phyloP scores from a whole-genome alignment of 75 land plant species.

The Sequoia sempervirens region DNA sequence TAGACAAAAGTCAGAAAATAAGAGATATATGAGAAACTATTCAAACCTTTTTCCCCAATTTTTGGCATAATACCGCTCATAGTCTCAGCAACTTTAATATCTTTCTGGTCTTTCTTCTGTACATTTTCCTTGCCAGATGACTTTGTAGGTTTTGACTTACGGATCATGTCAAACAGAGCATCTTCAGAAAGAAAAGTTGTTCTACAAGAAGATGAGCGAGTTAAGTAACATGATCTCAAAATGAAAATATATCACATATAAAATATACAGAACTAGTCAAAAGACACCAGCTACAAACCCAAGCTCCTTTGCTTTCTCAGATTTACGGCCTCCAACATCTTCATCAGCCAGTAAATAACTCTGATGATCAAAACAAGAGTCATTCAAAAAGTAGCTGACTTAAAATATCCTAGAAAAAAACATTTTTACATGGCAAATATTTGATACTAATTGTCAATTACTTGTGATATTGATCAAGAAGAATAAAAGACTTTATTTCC shows the following conservation, averaged over 20 bases:
- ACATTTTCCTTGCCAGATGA: slow-evolving; percentile 14
- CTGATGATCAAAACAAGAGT: slow-evolving; percentile 28
- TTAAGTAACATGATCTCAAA: slow-evolving; percentile 1
- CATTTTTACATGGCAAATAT: background rate
- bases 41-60: slow-evolving; percentile 25
- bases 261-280: background rate
- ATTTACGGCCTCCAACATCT: slow-evolving; percentile 92
- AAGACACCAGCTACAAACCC: slow-evolving; percentile 41
- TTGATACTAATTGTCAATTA: background rate
- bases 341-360: slow-evolving; percentile 90
- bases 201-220: slow-evolving; percentile 24
- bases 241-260: background rate
- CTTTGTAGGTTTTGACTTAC: slow-evolving; percentile 53
- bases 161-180: slow-evolving; percentile 91
- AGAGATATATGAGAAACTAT: background rate
- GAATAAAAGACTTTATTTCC: background rate
- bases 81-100: slow-evolving; percentile 11
- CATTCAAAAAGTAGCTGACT: slow-evolving; percentile 2
- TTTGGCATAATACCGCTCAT: slow-evolving; percentile 22
- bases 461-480: background rate
- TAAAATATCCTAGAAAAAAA: background rate
- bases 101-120: slow-evolving; percentile 20
- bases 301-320: slow-evolving; percentile 85
- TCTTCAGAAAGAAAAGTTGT: slow-evolving; percentile 83
- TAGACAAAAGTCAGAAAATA: background rate